Percentiles rank a stretch among this genome's conserved stretches.
Evolutionary conservation across 352 stramenopile species (phyloP).

Genomic region (Peronospora destructor): DNA sequence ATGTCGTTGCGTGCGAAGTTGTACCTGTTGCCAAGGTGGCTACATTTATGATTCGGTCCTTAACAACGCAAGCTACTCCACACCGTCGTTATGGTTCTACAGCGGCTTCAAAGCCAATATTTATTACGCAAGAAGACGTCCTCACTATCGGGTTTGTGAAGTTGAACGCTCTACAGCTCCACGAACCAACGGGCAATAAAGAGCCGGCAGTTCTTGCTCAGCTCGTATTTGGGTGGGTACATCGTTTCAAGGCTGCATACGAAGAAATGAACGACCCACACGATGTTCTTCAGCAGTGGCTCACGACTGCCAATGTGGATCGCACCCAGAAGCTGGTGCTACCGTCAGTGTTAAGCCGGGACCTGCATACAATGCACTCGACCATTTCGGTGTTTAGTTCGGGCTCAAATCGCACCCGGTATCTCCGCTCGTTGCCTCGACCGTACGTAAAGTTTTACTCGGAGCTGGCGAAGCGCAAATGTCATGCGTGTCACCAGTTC

Average conservation of each 20-base stretch:
- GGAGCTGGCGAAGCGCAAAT: slow-evolving; percentile 75
- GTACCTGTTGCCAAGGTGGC: slow-evolving; percentile 63
- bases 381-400: slow-evolving; percentile 68
- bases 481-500: slow-evolving; percentile 67
- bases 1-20: slow-evolving; percentile 69
- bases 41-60: slow-evolving; percentile 55
- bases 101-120: slow-evolving; percentile 46
- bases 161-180: slow-evolving; percentile 16
- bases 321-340: slow-evolving; percentile 29
- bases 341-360: slow-evolving; percentile 40
- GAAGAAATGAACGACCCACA: slow-evolving; percentile 74
- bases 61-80: slow-evolving; percentile 10
- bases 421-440: slow-evolving; percentile 61
- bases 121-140: slow-evolving; percentile 46
- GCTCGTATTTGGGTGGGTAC: slow-evolving; percentile 52
- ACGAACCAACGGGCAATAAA: slow-evolving; percentile 6
- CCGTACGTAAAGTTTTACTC: slow-evolving; percentile 85
- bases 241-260: slow-evolving; percentile 65
- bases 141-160: slow-evolving; percentile 44
- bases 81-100: slow-evolving; percentile 10
- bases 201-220: slow-evolving; percentile 22
- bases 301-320: slow-evolving; percentile 54
- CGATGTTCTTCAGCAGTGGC: slow-evolving; percentile 65
- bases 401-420: slow-evolving; percentile 55
- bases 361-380: slow-evolving; percentile 75